Base-by-base conservation (phyloP, 306 rosid genomes). In the Dicorynia guianensis region DNA sequence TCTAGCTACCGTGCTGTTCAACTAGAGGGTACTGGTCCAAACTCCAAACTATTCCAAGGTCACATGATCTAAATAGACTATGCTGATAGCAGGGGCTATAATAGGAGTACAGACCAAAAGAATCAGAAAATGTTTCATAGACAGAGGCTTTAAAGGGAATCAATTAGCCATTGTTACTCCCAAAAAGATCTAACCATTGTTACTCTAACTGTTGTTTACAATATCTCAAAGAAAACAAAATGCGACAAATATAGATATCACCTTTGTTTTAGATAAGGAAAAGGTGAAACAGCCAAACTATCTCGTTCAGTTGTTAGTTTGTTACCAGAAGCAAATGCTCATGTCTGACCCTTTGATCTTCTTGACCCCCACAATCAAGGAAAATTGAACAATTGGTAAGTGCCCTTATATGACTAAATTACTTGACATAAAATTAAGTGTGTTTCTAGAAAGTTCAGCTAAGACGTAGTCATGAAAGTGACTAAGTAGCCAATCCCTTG, bases 401-500 rank as follows among this genome's bases (percentile, higher is more conserved):
- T 59, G 19, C 64, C 7, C 17, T 3, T n/a, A 60, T n/a, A 36
- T 15, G n/a, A 17, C n/a, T 8, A 15, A 38, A 25, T 56, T n/a
- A 56, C 13, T 11, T 56, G n/a, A 14, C 7, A 63, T 42, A 14
- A 18, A 34, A 19, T 8, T 39, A 38, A 30, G 10, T 11, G 54
- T 11, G 54, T 25, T 58, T 75, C 64, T 9, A 52, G 43, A 63
- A 47, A 19, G 63, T 48, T 43, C 54, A 67, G 13, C 44, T 11
- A 55, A 55, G 33, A 44, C 54, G 33, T 43, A 63, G 62, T 53
- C 55, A 11, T 19, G 44, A 63, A 79, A 79, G 38, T 46, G 78
- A 71, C 55, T n/a, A 11, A 48, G 44, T 7, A 44, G 9, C 53
- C 46, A 55, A 64, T 55, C n/a, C 5, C 63, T 12, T 70, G 40